A percentile compares a stretch with the other conserved stretches of the same genome.
phyloP scores from a whole-genome alignment of 2,329 filamentous ascomycete species.

The Pseudocercospora eumusae region DNA sequence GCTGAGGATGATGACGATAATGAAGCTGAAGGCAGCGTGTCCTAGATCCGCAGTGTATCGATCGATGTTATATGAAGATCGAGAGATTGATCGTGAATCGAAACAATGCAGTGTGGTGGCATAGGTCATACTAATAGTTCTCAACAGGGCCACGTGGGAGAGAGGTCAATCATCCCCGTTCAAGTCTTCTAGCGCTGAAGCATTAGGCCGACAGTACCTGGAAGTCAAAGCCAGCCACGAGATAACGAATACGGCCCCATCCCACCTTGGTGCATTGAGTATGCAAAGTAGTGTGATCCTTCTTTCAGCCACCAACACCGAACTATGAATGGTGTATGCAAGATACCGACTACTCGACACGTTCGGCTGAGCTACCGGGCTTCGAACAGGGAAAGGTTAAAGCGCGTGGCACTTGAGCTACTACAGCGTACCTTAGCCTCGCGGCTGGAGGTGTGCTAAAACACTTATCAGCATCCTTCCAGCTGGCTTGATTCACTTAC shows the following conservation, averaged over 20 bases:
- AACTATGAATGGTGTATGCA: constrained; percentile 7
- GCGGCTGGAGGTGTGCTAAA: neutral
- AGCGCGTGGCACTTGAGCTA: neutral
- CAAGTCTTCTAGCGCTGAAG: neutral
- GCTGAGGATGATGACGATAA: neutral
- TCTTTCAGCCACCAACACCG: constrained; percentile 3
- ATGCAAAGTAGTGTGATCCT: constrained; percentile 1
- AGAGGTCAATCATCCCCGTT: neutral
- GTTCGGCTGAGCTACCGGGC: constrained; percentile 9
- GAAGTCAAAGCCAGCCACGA: constrained; percentile 1
- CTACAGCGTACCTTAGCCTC: neutral
- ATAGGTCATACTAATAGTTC: constrained; percentile 7
- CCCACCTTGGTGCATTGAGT: neutral
- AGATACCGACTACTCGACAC: neutral
- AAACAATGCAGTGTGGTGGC: constrained; percentile 4
- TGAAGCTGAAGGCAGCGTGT: neutral
- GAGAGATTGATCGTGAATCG: neutral
- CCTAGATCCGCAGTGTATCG: neutral
- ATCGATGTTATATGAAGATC: neutral
- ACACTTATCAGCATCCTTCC: neutral
- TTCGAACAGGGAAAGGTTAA: neutral
- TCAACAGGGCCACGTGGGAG: constrained; percentile 7
- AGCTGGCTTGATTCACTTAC: neutral
- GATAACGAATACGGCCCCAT: constrained; percentile 2
- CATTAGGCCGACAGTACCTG: constrained; percentile 6